A percentile compares a stretch with the other conserved stretches of the same genome.
These are phyloP conservation scores for Clitoria ternatea DNA, from an alignment of 306 rosid species.

Conservation along the genomic window DNA sequence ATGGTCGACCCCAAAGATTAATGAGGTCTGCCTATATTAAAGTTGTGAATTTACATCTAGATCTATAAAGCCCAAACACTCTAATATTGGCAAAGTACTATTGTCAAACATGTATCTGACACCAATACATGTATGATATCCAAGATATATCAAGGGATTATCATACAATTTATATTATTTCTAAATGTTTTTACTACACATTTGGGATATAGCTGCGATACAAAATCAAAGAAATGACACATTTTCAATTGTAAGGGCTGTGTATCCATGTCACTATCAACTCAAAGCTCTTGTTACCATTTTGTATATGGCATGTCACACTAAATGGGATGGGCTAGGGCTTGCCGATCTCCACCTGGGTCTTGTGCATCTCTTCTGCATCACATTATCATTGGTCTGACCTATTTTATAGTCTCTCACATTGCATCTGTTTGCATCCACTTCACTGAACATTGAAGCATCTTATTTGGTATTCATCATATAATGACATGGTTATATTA, in stretches of 20 bases:
- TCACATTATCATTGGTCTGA: background rate
- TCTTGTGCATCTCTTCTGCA: background rate
- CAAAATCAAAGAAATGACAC: background rate
- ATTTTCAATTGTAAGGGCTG: background rate
- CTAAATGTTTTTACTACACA: background rate
- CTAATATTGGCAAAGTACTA: background rate
- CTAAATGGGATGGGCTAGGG: background rate
- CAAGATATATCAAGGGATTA: background rate
- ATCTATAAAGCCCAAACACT: background rate
- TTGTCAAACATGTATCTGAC: background rate
- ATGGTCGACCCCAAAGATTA: constrained; percentile 70
- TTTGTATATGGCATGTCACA: background rate
- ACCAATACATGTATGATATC: background rate
- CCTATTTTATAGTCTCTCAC: background rate
- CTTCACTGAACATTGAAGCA: background rate
- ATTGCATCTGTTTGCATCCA: background rate
- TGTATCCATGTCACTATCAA: background rate
- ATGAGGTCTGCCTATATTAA: constrained; percentile 32
- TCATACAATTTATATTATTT: background rate
- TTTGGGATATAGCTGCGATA: background rate
- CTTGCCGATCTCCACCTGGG: background rate
- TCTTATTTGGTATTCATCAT: background rate
- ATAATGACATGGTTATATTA: background rate
- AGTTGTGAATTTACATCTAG: background rate
- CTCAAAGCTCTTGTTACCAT: background rate